Evolutionary conservation across 345 rosid species (phyloP).

Genomic region (Noccaea bulbosa): DNA sequence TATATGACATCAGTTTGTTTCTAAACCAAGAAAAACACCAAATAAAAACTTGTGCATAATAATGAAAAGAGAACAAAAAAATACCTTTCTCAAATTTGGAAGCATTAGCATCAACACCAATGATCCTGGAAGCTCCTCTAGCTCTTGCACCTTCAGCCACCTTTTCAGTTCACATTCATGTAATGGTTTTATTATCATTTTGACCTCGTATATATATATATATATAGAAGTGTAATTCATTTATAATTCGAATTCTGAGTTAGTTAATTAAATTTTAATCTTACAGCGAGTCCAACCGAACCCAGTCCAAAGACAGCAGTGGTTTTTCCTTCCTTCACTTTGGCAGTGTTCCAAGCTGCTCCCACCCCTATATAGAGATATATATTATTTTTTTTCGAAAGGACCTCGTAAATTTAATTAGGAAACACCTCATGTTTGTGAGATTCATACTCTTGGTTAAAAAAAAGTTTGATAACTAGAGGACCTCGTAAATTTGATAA

Average conservation of each 20-base stretch:
- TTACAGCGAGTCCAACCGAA: conserved; percentile 74
- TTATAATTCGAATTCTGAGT: neutral
- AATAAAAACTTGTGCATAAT: neutral
- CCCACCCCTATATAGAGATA: conserved; percentile 56
- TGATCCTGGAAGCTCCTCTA: conserved; percentile 67
- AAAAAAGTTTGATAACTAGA: neutral
- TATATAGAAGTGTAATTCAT: neutral
- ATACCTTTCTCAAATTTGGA: conserved; percentile 59
- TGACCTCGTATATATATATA: neutral
- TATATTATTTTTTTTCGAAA: neutral
- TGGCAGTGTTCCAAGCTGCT: conserved; percentile 70
- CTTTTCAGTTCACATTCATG: conserved; percentile 42
- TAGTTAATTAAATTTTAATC: conserved; percentile 17
- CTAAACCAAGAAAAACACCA: neutral
- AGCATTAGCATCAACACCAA: conserved; percentile 62
- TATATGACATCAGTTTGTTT: neutral
- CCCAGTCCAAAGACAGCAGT: conserved; percentile 76
- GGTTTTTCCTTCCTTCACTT: conserved; percentile 59
- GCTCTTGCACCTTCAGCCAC: conserved; percentile 67
- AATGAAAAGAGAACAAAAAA: neutral
- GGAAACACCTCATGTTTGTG: neutral
- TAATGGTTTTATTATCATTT: neutral
- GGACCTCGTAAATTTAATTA: neutral
- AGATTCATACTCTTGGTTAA: no score
- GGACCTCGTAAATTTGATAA: no score